Evolutionary conservation across 108 stramenopile genomes (phyloP), one percentile per base, ranked within the genome.

Genomic region (Cyclostephanos invisitatus): DNA sequence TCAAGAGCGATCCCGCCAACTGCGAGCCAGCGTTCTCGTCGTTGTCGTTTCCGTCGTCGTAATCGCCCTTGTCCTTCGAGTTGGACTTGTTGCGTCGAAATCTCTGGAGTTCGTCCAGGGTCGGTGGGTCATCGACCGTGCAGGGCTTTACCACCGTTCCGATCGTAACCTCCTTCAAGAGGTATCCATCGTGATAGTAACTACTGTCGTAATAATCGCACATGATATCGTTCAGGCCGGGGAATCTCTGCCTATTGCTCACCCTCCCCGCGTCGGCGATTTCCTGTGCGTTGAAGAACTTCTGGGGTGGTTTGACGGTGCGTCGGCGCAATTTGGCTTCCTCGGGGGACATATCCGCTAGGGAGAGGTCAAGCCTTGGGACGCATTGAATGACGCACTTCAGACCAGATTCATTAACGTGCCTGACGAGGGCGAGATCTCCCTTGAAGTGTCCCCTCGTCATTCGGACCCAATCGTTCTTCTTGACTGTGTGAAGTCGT

Each of bases 381-480:
- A 99, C 94, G 49, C 86, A 91, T 63, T 97, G 92, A 42, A 99
- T 83, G 25, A 97, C 81, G 54, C 93, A 96, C 67, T 95, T 96
- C 35, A 91, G 82, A 10, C 96, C 96, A 22, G 93, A 95, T 15
- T 95, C 96, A 28, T 86, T 76, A 10, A 99, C 96, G 62, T 84
- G 91, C 56, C 85, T 81, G 47, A 99, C 96, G 57, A 94, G 85
- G 47, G 96, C 98, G 60, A 98, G 75, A 78, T 99, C 98, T 21
- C 96, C 97, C 83, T 97, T 98, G 85, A 94, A 98, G 51, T 91
- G 95, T 21, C 92, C 95, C 28, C 96, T 82, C 2, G 83, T 93
- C 84, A 98, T 87, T 46, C 98, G 93, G 2, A 98, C 96, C 91
- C 93, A 99, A 64, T 96, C 94, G 57, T 96, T 97, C 59, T 93